These are phyloP conservation scores for Myxozyma neglecta DNA, from an alignment of 805 yeast genomes.

Conservation along the genomic window DNA sequence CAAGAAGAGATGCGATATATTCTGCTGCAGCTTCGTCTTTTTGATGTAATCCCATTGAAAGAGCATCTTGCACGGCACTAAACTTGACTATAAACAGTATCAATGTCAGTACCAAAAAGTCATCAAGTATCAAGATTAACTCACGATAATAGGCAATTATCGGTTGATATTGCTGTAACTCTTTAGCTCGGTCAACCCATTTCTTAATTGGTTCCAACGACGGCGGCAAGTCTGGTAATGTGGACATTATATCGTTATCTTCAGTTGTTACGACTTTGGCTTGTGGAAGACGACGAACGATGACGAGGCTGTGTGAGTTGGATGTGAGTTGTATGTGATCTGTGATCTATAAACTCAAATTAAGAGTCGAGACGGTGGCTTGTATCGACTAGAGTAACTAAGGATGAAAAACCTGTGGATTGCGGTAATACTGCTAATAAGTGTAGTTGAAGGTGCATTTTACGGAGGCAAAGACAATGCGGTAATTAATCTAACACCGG, in stretches of 20 bases:
- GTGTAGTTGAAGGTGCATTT: conserved; percentile 31
- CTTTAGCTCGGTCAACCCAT: conserved; percentile 56
- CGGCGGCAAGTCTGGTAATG: conserved; percentile 17
- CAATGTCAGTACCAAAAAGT: not conserved
- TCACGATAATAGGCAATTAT: conserved; percentile 71
- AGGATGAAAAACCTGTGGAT: not conserved
- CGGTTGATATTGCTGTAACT: conserved; percentile 59
- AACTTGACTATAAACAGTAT: conserved; percentile 40
- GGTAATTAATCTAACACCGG: conserved; percentile 56
- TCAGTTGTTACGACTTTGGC: no score
- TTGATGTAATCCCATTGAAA: conserved; percentile 60
- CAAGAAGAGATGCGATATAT: conserved; percentile 63
- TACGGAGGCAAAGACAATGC: conserved; percentile 45
- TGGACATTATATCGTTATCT: not conserved
- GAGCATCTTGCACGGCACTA: conserved; percentile 71
- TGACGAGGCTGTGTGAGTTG: not conserved
- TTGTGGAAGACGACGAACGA: no score
- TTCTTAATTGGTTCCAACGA: conserved; percentile 44
- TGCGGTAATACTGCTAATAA: not conserved
- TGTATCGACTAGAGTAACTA: not conserved
- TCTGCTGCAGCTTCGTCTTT: conserved; percentile 55
- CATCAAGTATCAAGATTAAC: no score
- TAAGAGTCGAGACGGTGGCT: not conserved
- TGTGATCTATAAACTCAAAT: not conserved
- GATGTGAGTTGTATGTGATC: not conserved